Base-by-base conservation (phyloP, 768 basidiomycete genomes). In the Cystofilobasidium bisporidii region DNA sequence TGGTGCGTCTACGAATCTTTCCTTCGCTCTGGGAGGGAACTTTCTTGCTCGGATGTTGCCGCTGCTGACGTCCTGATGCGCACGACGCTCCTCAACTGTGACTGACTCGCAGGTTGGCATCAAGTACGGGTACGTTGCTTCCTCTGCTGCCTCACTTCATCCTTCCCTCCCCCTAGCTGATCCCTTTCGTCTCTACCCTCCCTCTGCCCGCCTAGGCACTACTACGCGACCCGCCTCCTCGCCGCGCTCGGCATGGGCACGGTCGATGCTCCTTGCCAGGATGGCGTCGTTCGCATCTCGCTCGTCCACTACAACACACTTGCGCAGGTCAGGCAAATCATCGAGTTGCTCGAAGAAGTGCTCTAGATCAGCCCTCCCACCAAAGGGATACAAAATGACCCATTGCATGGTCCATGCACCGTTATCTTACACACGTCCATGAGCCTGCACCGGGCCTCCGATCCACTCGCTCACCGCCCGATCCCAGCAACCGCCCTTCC, bases 261-360 rank as follows among this genome's bases (percentile, higher is more conserved):
- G 83, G 82, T 55, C 33, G 83, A 86, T 26, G 32, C 64, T 58
- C 26, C 70, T 71, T 74, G 80, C 0, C 79, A 81, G 0, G 87
- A 88, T 67, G 87, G 84, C 0, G 84, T 87, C 3, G 85, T 88
- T 26, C 82, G 88, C 4, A 83, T 89, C 64, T 88, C 87, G 1
- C 74, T 89, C 32, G 86, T 88, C 28, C 88, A 89, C 71, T 88
- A 89, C 72, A 88, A 89, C 72, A 89, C 88, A 0, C 3, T 43
- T 4, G 43, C 14, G 43, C 43, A 43, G 43, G 78, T 86, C 3
- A 81, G 84, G 67, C 87, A 89, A 72, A 86, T 87, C 0, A 75
- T 83, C 63, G 78, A 71, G 72, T 84, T 89, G 70, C 81, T 88
- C 36, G 76, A 76, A 0, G 32, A 22, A 15, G 43, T 43, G 8